Evolutionary conservation across 768 basidiomycete species (phyloP).

Genomic region (Russula compacta): DNA sequence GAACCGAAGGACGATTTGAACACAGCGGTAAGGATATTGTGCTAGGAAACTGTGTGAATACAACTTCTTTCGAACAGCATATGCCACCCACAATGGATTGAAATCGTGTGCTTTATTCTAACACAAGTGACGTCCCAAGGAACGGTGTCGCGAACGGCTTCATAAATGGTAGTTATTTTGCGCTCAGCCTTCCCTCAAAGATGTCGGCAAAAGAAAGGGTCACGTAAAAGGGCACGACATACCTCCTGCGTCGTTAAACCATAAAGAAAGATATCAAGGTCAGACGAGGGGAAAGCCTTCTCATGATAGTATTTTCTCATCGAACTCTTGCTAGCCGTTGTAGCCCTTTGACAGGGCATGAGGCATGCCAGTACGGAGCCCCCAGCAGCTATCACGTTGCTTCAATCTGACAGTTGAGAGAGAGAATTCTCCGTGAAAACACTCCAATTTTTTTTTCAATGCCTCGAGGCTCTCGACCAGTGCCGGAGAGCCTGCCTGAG

Average conservation of each 20-base stretch:
- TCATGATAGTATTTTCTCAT: constrained; percentile 52
- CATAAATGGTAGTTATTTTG: constrained; percentile 50
- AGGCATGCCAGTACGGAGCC: constrained; percentile 53
- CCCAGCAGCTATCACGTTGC: constrained; percentile 54
- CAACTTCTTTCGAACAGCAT: too few relatives aligned
- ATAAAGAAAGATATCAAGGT: constrained; percentile 56
- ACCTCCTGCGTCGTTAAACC: constrained; percentile 49
- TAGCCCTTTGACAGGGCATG: constrained; percentile 39
- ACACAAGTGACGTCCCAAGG: constrained; percentile 64
- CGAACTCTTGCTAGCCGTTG: constrained; percentile 44
- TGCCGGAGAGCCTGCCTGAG: constrained; percentile 38
- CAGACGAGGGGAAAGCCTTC: constrained; percentile 47
- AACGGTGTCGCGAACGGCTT: constrained; percentile 55
- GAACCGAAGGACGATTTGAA: constrained; percentile 57
- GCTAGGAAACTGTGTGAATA: constrained; percentile 27
- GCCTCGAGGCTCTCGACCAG: constrained; percentile 45
- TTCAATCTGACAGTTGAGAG: constrained; percentile 51
- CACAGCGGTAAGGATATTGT: constrained; percentile 58
- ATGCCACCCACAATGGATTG: constrained; percentile 45
- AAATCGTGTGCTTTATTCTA: constrained; percentile 55
- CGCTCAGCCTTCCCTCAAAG: constrained; percentile 38
- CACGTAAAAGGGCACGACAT: not conserved
- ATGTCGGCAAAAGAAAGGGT: not conserved
- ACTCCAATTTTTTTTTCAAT: constrained; percentile 55
- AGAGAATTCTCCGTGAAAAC: constrained; percentile 56